Conservation (phyloP, 208 protist species). For the Spongospora subterranea region DNA sequence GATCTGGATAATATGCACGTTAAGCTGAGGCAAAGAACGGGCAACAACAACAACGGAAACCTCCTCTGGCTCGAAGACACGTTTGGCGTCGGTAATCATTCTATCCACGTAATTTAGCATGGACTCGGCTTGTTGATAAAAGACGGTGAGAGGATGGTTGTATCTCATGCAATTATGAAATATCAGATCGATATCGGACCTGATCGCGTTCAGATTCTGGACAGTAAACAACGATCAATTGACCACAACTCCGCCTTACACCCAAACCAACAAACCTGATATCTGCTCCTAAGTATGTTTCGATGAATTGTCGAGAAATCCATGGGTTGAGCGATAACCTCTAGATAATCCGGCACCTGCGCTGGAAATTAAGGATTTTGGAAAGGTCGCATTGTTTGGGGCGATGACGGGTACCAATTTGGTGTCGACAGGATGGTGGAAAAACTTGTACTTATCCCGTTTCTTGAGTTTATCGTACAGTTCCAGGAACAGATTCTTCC, state of each 20-base stretch:
- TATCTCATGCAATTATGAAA: conserved; percentile 23
- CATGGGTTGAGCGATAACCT: conserved; percentile 16
- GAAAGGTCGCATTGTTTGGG: neutral
- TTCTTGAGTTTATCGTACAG: neutral
- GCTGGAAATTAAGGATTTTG: neutral
- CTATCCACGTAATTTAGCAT: conserved; percentile 48
- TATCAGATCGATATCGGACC: conserved; percentile 26
- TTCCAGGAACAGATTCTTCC: conserved; percentile 34
- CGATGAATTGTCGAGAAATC: neutral
- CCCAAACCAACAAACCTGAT: neutral
- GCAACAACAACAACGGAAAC: neutral
- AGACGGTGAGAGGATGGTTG: neutral
- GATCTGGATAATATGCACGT: neutral
- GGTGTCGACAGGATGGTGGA: conserved; percentile 27
- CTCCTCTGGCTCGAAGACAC: conserved; percentile 23
- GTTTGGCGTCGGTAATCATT: neutral
- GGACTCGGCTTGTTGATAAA: conserved; percentile 13
- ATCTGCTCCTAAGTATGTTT: neutral
- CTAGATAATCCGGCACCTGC: conserved; percentile 36
- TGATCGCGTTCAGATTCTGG: conserved; percentile 50
- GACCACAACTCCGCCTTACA: neutral
- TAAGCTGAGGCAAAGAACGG: too few species aligned
- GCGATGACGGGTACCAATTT: conserved; percentile 23
- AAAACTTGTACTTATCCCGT: conserved; percentile 56
- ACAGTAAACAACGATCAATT: neutral